phyloP scores from a whole-genome alignment of 352 stramenopile genomes.

The Phytophthora pinifolia region DNA sequence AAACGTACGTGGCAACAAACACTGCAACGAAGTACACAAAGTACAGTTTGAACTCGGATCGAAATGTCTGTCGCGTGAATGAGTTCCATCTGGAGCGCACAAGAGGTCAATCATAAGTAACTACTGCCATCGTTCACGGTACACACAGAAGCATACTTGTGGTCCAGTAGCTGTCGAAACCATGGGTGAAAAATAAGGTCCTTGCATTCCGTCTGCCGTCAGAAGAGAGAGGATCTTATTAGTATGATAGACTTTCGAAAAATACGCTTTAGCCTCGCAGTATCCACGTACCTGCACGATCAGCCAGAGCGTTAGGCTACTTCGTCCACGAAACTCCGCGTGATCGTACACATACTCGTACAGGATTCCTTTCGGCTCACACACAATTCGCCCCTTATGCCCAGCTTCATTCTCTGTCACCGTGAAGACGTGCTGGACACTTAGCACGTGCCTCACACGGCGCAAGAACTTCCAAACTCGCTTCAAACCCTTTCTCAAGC shows the following conservation, averaged over 20 bases:
- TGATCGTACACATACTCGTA: slow-evolving; percentile 86
- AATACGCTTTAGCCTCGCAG: too few relatives aligned
- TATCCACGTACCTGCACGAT: too few relatives aligned
- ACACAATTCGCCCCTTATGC: slow-evolving; percentile 62
- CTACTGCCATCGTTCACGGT: background rate
- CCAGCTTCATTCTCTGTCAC: slow-evolving; percentile 34
- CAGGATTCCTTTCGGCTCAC: slow-evolving; percentile 76
- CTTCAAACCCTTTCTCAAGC: slow-evolving; percentile 41
- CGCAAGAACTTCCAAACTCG: slow-evolving; percentile 54
- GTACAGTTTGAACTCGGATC: slow-evolving; percentile 76
- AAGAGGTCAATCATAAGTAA: background rate
- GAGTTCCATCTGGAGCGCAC: slow-evolving; percentile 62
- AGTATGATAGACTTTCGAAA: background rate
- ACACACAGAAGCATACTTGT: slow-evolving; percentile 50
- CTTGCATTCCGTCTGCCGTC: slow-evolving; percentile 70
- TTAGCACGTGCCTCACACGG: slow-evolving; percentile 47
- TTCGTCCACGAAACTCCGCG: slow-evolving; percentile 59
- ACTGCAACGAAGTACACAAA: slow-evolving; percentile 74
- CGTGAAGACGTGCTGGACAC: slow-evolving; percentile 70
- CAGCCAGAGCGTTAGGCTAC: slow-evolving; percentile 57
- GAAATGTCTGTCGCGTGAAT: slow-evolving; percentile 67
- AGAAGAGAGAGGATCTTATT: background rate
- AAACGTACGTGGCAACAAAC: slow-evolving; percentile 68
- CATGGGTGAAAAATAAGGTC: slow-evolving; percentile 77
- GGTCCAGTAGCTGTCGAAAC: slow-evolving; percentile 72